These are phyloP conservation scores for Cercophora newfieldiana DNA, from an alignment of 495 filamentous ascomycete genomes.

Conservation along the genomic window DNA sequence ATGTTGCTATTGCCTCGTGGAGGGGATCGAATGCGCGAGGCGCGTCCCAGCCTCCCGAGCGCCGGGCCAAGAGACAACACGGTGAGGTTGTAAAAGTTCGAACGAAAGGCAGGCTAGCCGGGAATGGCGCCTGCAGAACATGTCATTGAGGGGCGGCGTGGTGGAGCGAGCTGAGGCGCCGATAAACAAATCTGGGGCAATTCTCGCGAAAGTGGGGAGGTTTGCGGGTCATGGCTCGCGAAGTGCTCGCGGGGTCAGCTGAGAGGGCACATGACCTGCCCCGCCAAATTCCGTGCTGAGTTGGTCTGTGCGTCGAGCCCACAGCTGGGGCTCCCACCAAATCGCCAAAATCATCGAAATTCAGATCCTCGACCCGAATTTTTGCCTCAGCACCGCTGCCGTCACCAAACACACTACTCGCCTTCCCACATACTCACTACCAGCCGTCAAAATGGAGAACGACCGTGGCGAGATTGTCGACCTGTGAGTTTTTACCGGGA, in stretches of 20 bases:
- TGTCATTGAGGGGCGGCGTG: not conserved
- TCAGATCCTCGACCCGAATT: conserved; percentile 28
- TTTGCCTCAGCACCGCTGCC: conserved; percentile 30
- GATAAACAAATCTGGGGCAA: conserved; percentile 15
- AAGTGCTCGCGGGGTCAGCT: conserved; percentile 29
- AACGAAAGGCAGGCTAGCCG: conserved; percentile 3
- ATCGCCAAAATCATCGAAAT: conserved; percentile 30
- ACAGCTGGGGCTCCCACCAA: conserved; percentile 36
- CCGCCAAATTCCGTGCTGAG: not conserved
- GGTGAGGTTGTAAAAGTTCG: not conserved
- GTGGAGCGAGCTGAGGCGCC: not conserved
- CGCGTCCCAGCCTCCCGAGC: conserved; percentile 34
- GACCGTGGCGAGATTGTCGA: conserved; percentile 89
- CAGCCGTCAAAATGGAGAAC: conserved; percentile 44
- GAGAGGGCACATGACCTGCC: conserved; percentile 19
- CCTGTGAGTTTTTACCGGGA: conserved; percentile 62
- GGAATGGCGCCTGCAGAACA: not conserved
- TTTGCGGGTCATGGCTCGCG: conserved; percentile 1
- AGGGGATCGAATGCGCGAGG: conserved; percentile 38
- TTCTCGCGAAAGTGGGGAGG: not conserved
- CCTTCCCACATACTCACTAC: conserved; percentile 27
- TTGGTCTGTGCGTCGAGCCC: conserved; percentile 32
- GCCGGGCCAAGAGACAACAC: not conserved
- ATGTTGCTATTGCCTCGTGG: conserved; percentile 29
- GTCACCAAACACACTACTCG: conserved; percentile 31